These are phyloP conservation scores for Chaetomium olivaceum DNA, from an alignment of 2,329 filamentous ascomycete genomes.

Conservation along the genomic window DNA sequence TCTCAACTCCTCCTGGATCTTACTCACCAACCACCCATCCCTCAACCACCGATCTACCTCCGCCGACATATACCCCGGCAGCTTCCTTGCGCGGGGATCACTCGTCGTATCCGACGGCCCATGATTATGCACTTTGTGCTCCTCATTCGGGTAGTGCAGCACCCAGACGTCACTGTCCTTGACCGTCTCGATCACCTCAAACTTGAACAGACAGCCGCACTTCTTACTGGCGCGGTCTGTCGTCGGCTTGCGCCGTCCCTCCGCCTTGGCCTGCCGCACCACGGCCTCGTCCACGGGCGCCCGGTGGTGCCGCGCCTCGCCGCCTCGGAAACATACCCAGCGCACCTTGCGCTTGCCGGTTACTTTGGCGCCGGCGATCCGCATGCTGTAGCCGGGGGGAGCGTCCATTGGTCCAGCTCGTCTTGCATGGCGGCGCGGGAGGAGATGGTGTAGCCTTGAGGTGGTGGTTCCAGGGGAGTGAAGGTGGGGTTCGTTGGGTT, in stretches of 20 bases:
- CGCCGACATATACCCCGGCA: slow-evolving; percentile 36
- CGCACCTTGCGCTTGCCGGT: slow-evolving; percentile 43
- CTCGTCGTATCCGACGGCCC: slow-evolving; percentile 39
- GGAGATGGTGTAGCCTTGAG: slow-evolving; percentile 38
- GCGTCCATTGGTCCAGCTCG: slow-evolving; percentile 41
- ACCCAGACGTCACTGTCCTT: slow-evolving; percentile 41
- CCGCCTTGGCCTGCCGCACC: slow-evolving; percentile 33
- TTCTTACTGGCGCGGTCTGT: slow-evolving; percentile 41
- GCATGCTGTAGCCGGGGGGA: slow-evolving; percentile 43
- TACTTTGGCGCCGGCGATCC: slow-evolving; percentile 42
- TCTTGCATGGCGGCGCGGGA: slow-evolving; percentile 40
- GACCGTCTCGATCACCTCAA: slow-evolving; percentile 40
- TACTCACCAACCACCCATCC: slow-evolving; percentile 38
- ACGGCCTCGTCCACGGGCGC: slow-evolving; percentile 31
- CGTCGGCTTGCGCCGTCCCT: slow-evolving; percentile 38
- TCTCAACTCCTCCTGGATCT: slow-evolving; percentile 41
- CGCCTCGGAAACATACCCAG: slow-evolving; percentile 43
- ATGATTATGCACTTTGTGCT: slow-evolving; percentile 41
- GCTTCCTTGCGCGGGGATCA: slow-evolving; percentile 41
- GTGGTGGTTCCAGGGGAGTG: slow-evolving; percentile 38
- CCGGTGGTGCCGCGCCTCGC: slow-evolving; percentile 39
- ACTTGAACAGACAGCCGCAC: slow-evolving; percentile 43
- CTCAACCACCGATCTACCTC: slow-evolving; percentile 41
- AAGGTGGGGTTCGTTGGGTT: slow-evolving; percentile 10
- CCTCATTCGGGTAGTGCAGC: slow-evolving; percentile 42